Evolutionary conservation across 1,139 yeast species (phyloP).

Genomic region (Casaregolazyma lundiana): DNA sequence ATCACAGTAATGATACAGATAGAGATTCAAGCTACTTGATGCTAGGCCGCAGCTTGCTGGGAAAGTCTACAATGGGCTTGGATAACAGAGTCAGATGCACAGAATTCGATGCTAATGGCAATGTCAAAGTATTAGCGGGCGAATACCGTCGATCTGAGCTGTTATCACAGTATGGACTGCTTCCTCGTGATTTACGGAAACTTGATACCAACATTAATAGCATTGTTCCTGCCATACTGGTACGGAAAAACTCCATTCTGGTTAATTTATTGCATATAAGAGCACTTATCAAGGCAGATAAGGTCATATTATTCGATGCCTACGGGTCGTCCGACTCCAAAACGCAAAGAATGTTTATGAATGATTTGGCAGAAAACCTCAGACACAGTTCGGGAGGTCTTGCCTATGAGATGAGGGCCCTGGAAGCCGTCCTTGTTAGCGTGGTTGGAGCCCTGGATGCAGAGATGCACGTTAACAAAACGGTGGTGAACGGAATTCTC

Average conservation of each 20-base stretch:
- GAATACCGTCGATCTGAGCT: slow-evolving; percentile 75
- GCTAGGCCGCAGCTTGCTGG: slow-evolving; percentile 31
- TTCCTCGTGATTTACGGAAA: slow-evolving; percentile 79
- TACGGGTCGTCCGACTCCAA: slow-evolving; percentile 54
- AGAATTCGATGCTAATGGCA: slow-evolving; percentile 68
- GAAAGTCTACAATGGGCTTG: slow-evolving; percentile 26
- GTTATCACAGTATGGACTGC: slow-evolving; percentile 65
- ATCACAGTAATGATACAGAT: not conserved
- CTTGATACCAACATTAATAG: slow-evolving; percentile 87
- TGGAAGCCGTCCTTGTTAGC: slow-evolving; percentile 81
- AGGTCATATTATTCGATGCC: slow-evolving; percentile 78
- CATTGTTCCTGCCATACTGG: slow-evolving; percentile 81
- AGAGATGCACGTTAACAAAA: slow-evolving; percentile 72
- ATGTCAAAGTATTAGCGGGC: slow-evolving; percentile 67
- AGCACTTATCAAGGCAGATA: slow-evolving; percentile 76
- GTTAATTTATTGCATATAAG: slow-evolving; percentile 80
- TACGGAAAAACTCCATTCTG: slow-evolving; percentile 71
- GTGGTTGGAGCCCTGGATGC: slow-evolving; percentile 80
- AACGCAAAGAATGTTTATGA: slow-evolving; percentile 74
- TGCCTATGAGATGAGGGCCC: slow-evolving; percentile 78
- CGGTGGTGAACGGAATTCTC: slow-evolving; percentile 70
- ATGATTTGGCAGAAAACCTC: slow-evolving; percentile 78
- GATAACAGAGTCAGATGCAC: slow-evolving; percentile 56
- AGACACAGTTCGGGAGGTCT: slow-evolving; percentile 39
- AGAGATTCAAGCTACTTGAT: slow-evolving; percentile 12